Evolutionary conservation across 768 basidiomycete species (phyloP), one percentile per base, ranked within the genome.

Genomic region (Xerocomellus chrysenteron): DNA sequence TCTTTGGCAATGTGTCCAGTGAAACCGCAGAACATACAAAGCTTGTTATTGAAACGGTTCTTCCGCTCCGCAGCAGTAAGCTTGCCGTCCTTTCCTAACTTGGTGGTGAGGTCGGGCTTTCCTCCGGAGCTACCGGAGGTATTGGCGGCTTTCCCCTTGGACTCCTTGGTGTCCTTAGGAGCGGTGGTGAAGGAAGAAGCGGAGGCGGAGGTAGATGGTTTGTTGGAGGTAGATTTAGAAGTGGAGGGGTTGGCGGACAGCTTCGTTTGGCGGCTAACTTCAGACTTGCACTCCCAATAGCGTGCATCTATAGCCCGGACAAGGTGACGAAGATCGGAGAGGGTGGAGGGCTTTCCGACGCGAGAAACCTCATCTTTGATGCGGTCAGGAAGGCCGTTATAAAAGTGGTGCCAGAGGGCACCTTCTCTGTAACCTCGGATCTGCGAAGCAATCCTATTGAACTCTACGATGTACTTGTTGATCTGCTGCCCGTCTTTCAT

Each of bases 201-300:
- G 21, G 21, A 21, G 21, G 21, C 21, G 21, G 21, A 21, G 21
- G 21, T 21, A 21, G 21, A 21, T 21, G 21, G 2, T 21, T 21
- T 21, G 21, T 21, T 2, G 21, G 21, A 2, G 2, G 21, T 2
- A 21, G 21, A 21, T 21, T 37, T 17, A 5, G 5, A 37, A 1
- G 2, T 17, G 16, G 14, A 37, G 21, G 17, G 37, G 14, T 32
- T 21, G 21, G 21, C 21, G 16, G 40, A 14, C 13, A 33, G 14
- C 21, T 55, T 50, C 7, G 2, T 11, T 37, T 55, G 35, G 2
- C 16, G 36, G 8, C 0, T 5, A 16, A 54, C 17, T 21, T 57
- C 26, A 0, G 2, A 37, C 24, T 61, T 53, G 8, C 30, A 43
- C 39, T 65, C 47, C 63, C 59, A 66, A 33, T 66, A 63, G 19